Percentiles rank a stretch among this genome's conserved stretches.
Evolutionary conservation across 176 grass and related monocot species (phyloP).

Genomic region (Triticum monococcum): DNA sequence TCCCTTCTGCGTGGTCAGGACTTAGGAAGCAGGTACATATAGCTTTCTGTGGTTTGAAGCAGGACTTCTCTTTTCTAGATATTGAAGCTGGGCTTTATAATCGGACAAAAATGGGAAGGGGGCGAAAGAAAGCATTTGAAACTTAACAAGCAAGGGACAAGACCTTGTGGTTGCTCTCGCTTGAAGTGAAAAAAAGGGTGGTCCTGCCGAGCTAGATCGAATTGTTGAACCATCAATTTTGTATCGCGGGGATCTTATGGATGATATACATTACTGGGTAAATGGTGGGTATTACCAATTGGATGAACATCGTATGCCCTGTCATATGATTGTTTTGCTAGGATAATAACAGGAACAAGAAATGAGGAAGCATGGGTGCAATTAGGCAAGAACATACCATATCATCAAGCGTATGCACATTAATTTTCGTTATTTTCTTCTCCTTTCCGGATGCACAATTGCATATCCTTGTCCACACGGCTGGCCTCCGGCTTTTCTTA

Average conservation of each 20-base stretch:
- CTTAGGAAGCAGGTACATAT: too few relatives aligned
- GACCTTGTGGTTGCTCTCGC: neutral
- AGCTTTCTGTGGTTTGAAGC: neutral
- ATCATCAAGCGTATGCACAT: neutral
- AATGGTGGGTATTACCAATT: too few relatives aligned
- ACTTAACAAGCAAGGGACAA: constrained; percentile 9
- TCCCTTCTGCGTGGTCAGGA: too few relatives aligned
- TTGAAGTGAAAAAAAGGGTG: constrained; percentile 17
- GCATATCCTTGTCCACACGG: neutral
- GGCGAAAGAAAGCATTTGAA: neutral
- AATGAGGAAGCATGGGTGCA: too few relatives aligned
- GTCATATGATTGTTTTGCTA: too few relatives aligned
- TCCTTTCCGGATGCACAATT: neutral
- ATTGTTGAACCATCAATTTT: neutral
- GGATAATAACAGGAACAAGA: too few relatives aligned
- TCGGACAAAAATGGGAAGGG: neutral
- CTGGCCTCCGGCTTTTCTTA: neutral
- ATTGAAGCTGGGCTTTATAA: neutral
- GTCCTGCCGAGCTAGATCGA: neutral
- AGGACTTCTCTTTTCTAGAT: too few relatives aligned
- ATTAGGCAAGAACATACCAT: neutral
- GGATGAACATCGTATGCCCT: too few relatives aligned
- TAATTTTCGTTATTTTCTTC: neutral
- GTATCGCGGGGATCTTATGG: neutral
- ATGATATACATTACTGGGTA: neutral